Evolutionary conservation across 257 asterid species (phyloP), one percentile per base, ranked within the genome.

Genomic region (Solanum medicagineum): DNA sequence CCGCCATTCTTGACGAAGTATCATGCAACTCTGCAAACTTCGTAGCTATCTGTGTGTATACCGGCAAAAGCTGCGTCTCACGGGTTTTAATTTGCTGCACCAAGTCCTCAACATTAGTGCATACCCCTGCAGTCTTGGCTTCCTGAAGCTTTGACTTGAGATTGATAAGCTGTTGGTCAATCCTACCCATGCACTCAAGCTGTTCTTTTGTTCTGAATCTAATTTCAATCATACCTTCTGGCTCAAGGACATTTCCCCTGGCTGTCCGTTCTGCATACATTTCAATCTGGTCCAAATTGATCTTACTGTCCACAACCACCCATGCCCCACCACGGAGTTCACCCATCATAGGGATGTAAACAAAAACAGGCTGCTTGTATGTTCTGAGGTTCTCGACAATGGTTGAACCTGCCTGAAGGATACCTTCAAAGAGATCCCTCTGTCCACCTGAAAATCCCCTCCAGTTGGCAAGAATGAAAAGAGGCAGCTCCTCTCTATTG

Each of bases 361-460:
- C 92, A 88, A 97, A 95, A 85, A 95, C 98, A 0, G 99, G 96
- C 10, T 95, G 99, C 12, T 86, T 83, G 87, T 95, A 97, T 1
- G 96, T 94, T 83, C 99, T 86, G 32, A 95, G 96, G 77, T 95
- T 97, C 91, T 97, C 99, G 4, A 97, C 99, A 32, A 97, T 97
- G 20, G 93, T 95, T 0, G 99, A 97, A 53, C 99, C 99, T 14
- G 99, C 99, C 82, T 97, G 99, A 8, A 97, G 91, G 69, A 97
- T 97, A 32, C 99, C 99, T 91, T 97, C 99, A 36, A 97, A 97
- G 73, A 97, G 94, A 90, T 97, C 98, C 94, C 98, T 88, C 86
- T 97, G 99, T n/a, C 99, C 99, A 11, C 99, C 99, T 0, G 99
- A 97, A 89, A 97, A 97, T 66, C 98, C 99, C 89, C 99, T 91